Evolutionary conservation across 1,284 basidiomycete species (phyloP), one percentile per base, ranked within the genome.

Genomic region (Cryptococcus jaspeensis): DNA sequence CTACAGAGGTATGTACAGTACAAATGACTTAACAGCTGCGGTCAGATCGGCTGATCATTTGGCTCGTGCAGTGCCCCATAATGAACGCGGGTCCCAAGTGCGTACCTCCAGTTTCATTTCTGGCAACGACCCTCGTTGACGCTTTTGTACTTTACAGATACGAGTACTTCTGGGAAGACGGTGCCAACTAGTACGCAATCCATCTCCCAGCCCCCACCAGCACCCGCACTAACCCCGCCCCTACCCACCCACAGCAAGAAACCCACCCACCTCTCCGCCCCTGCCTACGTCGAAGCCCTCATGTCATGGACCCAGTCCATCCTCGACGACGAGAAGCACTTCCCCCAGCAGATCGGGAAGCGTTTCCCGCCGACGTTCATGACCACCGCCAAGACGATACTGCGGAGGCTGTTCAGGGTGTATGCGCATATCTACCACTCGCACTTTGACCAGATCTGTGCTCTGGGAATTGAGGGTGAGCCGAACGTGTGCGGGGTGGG

Each of bases 401-500:
- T 94, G 56, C 84, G 96, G 52, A 84, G 96, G 25, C 79, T 99
- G 48, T 99, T 99, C 83, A 84, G 96, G 15, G 90, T 99, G 42
- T 99, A 99, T 73, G 96, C 94, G 22, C 96, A 99, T 77, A 87
- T 99, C 70, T 99, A 99, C 81, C 96, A 95, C 82, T 94, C 94
- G 69, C 96, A 99, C 79, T 99, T 99, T 77, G 95, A 98, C 69
- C 95, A 98, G 72, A 92, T 99, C 60, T 99, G 95, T 76, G 96
- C 95, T 8, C 80, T 99, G 49, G 93, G 93, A 15, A 97, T 99
- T 60, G 96, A 99, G 84, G 93, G 93, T 95, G 63, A 51, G 81
- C 65, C 35, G 12, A 4, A 7, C 23, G 44, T 16, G 15, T 46
- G 7, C 6, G 7, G 7, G 44, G 25, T 46, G 23, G 23, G 23